A percentile compares a stretch with the other conserved stretches of the same genome.
Conservation (phyloP, 2,329 filamentous ascomycete species). For the Didymella exigua region DNA sequence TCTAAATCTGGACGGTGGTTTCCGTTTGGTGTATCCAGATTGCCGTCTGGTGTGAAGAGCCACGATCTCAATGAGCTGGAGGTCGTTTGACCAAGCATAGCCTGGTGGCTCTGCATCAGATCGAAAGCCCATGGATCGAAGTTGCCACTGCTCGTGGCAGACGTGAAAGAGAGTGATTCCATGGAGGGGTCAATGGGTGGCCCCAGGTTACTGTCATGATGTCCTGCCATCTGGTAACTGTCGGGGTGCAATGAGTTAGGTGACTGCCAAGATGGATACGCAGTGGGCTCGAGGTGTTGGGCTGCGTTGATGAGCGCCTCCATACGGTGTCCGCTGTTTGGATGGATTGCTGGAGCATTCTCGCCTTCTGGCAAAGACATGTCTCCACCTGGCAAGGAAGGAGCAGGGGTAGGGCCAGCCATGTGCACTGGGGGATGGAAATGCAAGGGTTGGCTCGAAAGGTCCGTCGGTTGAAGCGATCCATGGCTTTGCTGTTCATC, state of each 20-base stretch:
- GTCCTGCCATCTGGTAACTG: constrained; percentile 35
- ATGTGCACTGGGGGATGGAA: constrained; percentile 11
- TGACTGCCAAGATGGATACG: constrained; percentile 44
- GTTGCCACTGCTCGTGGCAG: constrained; percentile 42
- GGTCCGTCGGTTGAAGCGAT: constrained; percentile 30
- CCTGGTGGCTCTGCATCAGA: constrained; percentile 45
- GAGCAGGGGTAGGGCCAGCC: constrained; percentile 12
- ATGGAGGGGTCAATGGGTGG: constrained; percentile 48
- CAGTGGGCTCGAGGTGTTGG: constrained; percentile 42
- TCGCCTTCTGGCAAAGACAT: constrained; percentile 3
- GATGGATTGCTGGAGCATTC: constrained; percentile 8
- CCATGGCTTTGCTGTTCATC: constrained; percentile 35
- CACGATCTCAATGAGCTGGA: constrained; percentile 46
- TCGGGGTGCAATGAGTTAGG: constrained; percentile 19
- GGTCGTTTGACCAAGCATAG: constrained; percentile 44
- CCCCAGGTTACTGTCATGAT: constrained; percentile 40
- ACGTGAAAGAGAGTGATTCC: constrained; percentile 45
- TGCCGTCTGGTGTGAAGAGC: constrained; percentile 44
- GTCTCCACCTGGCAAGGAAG: constrained; percentile 15
- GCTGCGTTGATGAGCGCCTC: constrained; percentile 48
- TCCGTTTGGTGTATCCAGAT: constrained; percentile 33
- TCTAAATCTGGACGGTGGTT: constrained; percentile 41
- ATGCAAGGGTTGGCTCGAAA: constrained; percentile 25
- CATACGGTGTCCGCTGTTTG: constrained; percentile 40
- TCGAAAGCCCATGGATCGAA: constrained; percentile 48